Conservation (phyloP, 345 rosid species). For the Eucalyptus dawsonii region DNA sequence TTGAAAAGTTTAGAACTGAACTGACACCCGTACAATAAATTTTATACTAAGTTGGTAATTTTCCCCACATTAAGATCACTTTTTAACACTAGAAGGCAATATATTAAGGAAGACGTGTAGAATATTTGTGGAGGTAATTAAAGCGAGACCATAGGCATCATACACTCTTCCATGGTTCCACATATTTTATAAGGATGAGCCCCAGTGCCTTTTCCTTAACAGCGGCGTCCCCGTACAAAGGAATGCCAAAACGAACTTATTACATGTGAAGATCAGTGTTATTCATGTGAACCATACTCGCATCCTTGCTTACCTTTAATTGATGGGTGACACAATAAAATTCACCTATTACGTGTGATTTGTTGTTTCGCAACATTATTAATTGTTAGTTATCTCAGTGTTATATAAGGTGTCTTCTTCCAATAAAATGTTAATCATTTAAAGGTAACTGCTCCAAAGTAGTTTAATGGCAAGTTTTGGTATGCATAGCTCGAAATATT, state of each 20-base stretch:
- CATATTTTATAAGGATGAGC: too few species aligned
- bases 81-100: too few species aligned
- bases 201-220: too few species aligned
- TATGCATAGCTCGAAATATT: background rate
- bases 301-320: background rate
- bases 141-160: background rate
- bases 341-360: background rate
- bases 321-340: background rate
- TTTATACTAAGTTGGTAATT: background rate
- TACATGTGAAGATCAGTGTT: background rate
- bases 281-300: background rate
- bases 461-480: background rate
- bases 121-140: background rate
- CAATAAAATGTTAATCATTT: too few species aligned
- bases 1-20: too few species aligned
- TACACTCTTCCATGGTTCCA: too few species aligned
- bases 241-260: too few species aligned
- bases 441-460: background rate
- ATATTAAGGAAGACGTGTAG: too few species aligned
- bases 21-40: rapidly evolving
- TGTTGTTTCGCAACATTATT: background rate
- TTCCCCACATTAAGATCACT: background rate
- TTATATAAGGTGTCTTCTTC: too few species aligned
- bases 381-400: background rate
- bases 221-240: too few species aligned